Percentiles rank a stretch among this genome's conserved stretches.
These are phyloP conservation scores for Nicotiana attenuata DNA, from an alignment of 257 asterid species.

Conservation along the genomic window DNA sequence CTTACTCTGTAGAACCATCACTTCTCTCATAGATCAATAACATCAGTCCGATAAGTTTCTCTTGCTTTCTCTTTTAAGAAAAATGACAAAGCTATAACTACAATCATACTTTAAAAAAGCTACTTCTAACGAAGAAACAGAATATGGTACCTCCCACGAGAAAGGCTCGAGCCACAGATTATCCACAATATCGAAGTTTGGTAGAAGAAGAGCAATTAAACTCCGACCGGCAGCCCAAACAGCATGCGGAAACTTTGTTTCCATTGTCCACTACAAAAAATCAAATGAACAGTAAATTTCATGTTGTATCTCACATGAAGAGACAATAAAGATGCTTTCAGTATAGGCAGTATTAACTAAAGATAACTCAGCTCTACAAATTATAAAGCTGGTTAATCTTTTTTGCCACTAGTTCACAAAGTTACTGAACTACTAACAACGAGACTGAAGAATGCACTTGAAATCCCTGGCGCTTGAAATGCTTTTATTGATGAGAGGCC, in stretches of 20 bases:
- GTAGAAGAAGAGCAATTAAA: conserved; percentile 78
- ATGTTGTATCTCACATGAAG: background rate
- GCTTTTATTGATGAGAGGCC: background rate
- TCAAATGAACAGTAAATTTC: conserved; percentile 14
- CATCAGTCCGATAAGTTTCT: background rate
- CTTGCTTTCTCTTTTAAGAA: background rate
- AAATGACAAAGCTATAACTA: background rate
- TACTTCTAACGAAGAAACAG: conserved; percentile 3
- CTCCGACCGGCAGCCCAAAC: conserved; percentile 99
- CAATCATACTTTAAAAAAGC: background rate
- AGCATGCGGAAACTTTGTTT: conserved; percentile 86
- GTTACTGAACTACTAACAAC: background rate
- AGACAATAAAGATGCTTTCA: background rate
- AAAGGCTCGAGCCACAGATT: conserved; percentile 93
- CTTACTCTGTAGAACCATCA: background rate
- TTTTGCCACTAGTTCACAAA: background rate
- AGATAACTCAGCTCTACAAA: background rate
- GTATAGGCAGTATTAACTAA: conserved; percentile 4
- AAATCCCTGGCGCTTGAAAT: background rate
- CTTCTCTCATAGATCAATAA: background rate
- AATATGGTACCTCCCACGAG: conserved; percentile 81
- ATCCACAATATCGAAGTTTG: conserved; percentile 81
- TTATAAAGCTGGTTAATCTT: background rate
- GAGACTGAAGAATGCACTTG: background rate
- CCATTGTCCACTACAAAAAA: conserved; percentile 72